These are phyloP conservation scores for Penicillium tannophilum DNA, from an alignment of 495 filamentous ascomycete genomes.

Conservation along the genomic window DNA sequence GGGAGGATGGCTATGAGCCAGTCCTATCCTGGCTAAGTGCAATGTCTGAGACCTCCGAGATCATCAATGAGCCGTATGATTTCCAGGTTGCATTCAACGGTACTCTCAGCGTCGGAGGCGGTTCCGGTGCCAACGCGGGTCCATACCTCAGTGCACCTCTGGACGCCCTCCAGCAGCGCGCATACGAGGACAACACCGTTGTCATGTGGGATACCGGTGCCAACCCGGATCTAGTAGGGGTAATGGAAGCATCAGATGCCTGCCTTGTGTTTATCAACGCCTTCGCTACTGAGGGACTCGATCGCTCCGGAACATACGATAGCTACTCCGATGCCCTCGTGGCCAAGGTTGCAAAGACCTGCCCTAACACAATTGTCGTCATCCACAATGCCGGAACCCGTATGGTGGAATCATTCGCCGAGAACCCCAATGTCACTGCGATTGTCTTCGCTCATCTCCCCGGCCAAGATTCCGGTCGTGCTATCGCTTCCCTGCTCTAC, in stretches of 20 bases:
- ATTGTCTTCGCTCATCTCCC: slow-evolving; percentile 75
- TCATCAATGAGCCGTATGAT: slow-evolving; percentile 9
- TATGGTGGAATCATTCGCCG: slow-evolving; percentile 43
- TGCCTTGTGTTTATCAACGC: slow-evolving; percentile 67
- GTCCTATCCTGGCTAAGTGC: slow-evolving; percentile 9
- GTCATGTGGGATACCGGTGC: slow-evolving; percentile 48
- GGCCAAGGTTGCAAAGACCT: slow-evolving; percentile 54
- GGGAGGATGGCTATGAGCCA: slow-evolving; percentile 47
- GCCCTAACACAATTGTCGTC: slow-evolving; percentile 55
- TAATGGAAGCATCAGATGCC: slow-evolving; percentile 41
- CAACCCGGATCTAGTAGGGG: slow-evolving; percentile 35
- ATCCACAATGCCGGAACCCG: slow-evolving; percentile 45
- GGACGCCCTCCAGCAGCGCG: slow-evolving; percentile 53
- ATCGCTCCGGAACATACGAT: slow-evolving; percentile 24
- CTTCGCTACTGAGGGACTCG: slow-evolving; percentile 56
- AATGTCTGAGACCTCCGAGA: neutral
- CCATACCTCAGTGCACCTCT: slow-evolving; percentile 53
- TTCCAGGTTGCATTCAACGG: slow-evolving; percentile 51
- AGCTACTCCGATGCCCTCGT: slow-evolving; percentile 57
- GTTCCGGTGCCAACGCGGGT: slow-evolving; percentile 23
- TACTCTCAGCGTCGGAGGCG: slow-evolving; percentile 56
- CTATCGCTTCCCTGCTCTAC: slow-evolving; percentile 70
- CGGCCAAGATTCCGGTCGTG: slow-evolving; percentile 74
- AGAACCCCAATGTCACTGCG: slow-evolving; percentile 65
- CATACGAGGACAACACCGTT: slow-evolving; percentile 47